A percentile compares a stretch with the other conserved stretches of the same genome.
phyloP scores from a whole-genome alignment of 331 rosid species.

The Malus hybrid region DNA sequence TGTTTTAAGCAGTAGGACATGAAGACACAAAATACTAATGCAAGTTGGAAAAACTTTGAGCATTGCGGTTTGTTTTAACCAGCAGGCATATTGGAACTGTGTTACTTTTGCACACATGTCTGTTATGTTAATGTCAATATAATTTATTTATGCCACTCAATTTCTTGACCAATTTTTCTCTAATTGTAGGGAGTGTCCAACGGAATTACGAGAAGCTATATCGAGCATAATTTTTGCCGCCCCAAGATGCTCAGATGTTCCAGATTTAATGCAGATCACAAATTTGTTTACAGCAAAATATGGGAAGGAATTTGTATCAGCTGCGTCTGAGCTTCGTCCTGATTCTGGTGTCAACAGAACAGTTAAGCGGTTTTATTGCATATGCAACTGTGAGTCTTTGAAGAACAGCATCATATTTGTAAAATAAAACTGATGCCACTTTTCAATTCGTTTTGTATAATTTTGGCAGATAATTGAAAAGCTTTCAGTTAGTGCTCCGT shows the following conservation, averaged over 20 bases:
- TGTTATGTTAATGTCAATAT: background rate
- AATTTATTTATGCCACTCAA: background rate
- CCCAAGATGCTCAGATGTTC: constrained; percentile 94
- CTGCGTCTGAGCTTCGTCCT: constrained; percentile 88
- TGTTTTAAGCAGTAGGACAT: no score
- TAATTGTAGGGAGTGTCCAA: constrained; percentile 72
- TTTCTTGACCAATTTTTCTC: constrained; percentile 4
- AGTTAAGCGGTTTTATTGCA: constrained; percentile 37
- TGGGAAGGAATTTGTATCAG: constrained; percentile 75
- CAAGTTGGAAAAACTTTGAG: background rate
- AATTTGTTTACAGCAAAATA: constrained; percentile 79
- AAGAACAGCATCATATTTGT: background rate
- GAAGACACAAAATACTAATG: background rate
- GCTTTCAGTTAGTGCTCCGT: constrained; percentile 83
- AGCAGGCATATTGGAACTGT: background rate
- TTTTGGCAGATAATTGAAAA: constrained; percentile 77
- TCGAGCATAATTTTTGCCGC: constrained; percentile 93
- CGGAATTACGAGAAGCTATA: constrained; percentile 87
- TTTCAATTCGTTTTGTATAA: constrained; percentile 9
- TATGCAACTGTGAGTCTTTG: constrained; percentile 9
- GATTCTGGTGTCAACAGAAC: constrained; percentile 95
- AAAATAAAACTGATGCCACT: background rate
- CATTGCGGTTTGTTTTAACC: background rate
- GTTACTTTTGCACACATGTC: background rate
- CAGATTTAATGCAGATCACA: constrained; percentile 82